Evolutionary conservation across 306 rosid genomes (phyloP).

Genomic region (Casuarina glauca): DNA sequence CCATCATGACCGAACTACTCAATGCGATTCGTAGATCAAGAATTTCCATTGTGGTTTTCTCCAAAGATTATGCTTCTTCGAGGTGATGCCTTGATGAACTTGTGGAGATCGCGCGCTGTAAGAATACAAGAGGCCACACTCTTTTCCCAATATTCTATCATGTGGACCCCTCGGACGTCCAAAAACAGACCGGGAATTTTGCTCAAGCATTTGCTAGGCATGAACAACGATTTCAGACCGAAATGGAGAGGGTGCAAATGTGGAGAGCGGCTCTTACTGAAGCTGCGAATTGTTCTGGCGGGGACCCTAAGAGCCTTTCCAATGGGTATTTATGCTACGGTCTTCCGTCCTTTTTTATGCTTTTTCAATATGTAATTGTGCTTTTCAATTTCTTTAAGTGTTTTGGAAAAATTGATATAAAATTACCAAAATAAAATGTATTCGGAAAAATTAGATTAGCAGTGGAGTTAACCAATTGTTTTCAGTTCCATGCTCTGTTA

Average conservation of each 20-base stretch:
- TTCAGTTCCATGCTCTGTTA: too few species aligned
- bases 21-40: not conserved
- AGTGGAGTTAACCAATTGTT: too few species aligned
- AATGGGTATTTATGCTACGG: constrained; percentile 4
- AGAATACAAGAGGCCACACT: not conserved
- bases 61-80: not conserved
- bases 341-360: not conserved
- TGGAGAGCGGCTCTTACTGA: constrained; percentile 17
- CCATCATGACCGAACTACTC: not conserved
- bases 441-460: too few species aligned
- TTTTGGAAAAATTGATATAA: too few species aligned
- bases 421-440: too few species aligned
- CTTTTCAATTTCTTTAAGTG: too few species aligned
- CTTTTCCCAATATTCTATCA: too few species aligned
- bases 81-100: not conserved
- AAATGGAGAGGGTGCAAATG: not conserved
- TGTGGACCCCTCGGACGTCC: not conserved
- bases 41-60: not conserved
- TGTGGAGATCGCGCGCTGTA: not conserved
- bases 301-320: not conserved
- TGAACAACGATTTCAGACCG: not conserved
- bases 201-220: not conserved
- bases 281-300: constrained; percentile 11
- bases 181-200: not conserved
- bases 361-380: too few species aligned